Percentiles rank a stretch among this genome's conserved stretches.
Evolutionary conservation across 345 rosid genomes (phyloP).

Genomic region (Salix purpurea): DNA sequence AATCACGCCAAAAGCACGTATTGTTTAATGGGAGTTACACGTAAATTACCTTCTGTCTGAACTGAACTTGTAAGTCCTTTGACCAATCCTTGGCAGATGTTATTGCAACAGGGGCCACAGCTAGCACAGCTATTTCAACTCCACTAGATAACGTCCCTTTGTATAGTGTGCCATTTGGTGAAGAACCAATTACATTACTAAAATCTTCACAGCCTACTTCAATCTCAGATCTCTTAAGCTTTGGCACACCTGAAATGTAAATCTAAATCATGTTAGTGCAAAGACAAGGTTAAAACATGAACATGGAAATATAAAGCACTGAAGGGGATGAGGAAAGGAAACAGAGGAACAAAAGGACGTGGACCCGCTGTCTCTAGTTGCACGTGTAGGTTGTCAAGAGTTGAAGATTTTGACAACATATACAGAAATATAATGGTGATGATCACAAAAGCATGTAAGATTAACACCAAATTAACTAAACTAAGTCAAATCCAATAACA

Average conservation of each 20-base stretch:
- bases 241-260: conserved; percentile 66
- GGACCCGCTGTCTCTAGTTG: not conserved
- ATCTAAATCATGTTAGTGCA: not conserved
- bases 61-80: conserved; percentile 50
- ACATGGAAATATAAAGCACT: not conserved
- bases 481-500: not conserved
- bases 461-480: not conserved
- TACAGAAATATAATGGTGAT: not conserved
- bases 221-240: conserved; percentile 73
- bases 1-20: not conserved
- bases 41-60: conserved; percentile 67
- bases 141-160: conserved; percentile 93
- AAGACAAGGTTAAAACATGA: conserved; percentile 1
- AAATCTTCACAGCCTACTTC: conserved; percentile 95
- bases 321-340: not conserved
- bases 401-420: not conserved
- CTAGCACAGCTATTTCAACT: conserved; percentile 58
- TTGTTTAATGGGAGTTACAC: not conserved
- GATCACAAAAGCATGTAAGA: not conserved
- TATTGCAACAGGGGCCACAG: conserved; percentile 46
- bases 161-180: conserved; percentile 58
- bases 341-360: not conserved
- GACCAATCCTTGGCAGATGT: conserved; percentile 65
- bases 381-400: not conserved
- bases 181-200: conserved; percentile 80